Evolutionary conservation across 768 basidiomycete genomes (phyloP), one percentile per base, ranked within the genome.

Genomic region (Xerocomus spinulosus): DNA sequence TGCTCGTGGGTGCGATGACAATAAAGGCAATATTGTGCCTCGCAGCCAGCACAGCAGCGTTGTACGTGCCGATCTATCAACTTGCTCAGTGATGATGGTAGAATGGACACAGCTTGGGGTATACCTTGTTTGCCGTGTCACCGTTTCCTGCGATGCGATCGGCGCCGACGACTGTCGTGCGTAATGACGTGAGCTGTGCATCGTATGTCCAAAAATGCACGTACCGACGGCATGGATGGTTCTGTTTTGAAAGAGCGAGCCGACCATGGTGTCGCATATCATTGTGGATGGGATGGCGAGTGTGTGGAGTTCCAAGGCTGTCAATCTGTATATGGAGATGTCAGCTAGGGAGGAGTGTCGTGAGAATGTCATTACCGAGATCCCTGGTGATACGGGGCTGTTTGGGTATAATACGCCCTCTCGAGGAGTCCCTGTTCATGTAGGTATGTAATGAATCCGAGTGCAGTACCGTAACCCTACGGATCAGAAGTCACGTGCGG

Each of bases 191-290:
- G 41, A 23, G 17, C 40, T 30, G 23, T 46, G 33, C 17, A 8
- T 8, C 21, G 18, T 29, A 40, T n/a, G 15, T 4, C 2, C 13
- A 3, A 25, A 14, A 18, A 37, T 39, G 42, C 21, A 54, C 62
- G 55, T 52, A 88, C 87, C 81, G 46, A 93, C 82, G 23, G 83
- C 89, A 58, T 92, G 87, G 44, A 94, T 89, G 18, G 76, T 67
- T 61, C 88, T 77, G 62, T 92, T 82, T 61, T 94, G 91, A 73
- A 98, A 90, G 43, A 97, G 70, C 1, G 92, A 94, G 9, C 95
- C 95, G 15, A 98, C 90, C 88, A 96, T 96, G 29, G 91, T 95
- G 62, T 98, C 95, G 61, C 93, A 95, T 40, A 98, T 85, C 92
- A 98, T 95, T 5, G 85, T 82, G 4, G 88, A 87, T 0, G 92